Base-by-base conservation (phyloP, 768 basidiomycete genomes). In the Agrocybe pediades region DNA sequence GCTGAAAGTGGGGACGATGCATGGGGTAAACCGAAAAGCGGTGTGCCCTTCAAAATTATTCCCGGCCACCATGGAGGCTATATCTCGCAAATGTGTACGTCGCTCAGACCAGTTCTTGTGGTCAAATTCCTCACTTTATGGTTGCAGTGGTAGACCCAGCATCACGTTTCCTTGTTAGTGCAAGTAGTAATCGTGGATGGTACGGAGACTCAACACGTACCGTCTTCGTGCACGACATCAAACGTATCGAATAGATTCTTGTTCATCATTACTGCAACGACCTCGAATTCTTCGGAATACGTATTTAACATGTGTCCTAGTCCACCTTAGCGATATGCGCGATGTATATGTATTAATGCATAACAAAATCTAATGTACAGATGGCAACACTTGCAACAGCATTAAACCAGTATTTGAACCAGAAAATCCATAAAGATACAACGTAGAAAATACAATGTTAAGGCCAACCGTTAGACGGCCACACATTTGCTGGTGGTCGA, bases 51-150 rank as follows among this genome's bases (percentile, higher is more conserved):
- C 79, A 95, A 93, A 74, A 95, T 98, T 55, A 90, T 98, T 30
- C 88, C 94, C 9, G 96, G 95, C 0, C 96, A 97, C 73, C 92
- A 97, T 71, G 95, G 95, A 30, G 96, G 95, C 8, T 89, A 88
- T 62, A 83, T 98, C 3, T 96, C 94, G 2, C 87, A 93, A 64
- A 90, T 98, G 84, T 71, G 96, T 98, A 73, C 65, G 92, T 83
- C 23, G 19, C 54, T 20, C 3, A 19, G 6, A 21, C 19, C 9
- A 46, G 7, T 46, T 9, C 43, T 15, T 24, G 47, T 24, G 11
- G 29, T 44, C 49, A 36, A 46, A 23, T 21, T 58, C 58, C 62
- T 58, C 60, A 55, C 26, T 21, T 6, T 24, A 29, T 23, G 63
- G 46, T 39, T n/a, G 60, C 42, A 98, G 95, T 95, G 56, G 79